Evolutionary conservation across 2,329 filamentous ascomycete species (phyloP).

Genomic region (Sclerotinia spermophila): DNA sequence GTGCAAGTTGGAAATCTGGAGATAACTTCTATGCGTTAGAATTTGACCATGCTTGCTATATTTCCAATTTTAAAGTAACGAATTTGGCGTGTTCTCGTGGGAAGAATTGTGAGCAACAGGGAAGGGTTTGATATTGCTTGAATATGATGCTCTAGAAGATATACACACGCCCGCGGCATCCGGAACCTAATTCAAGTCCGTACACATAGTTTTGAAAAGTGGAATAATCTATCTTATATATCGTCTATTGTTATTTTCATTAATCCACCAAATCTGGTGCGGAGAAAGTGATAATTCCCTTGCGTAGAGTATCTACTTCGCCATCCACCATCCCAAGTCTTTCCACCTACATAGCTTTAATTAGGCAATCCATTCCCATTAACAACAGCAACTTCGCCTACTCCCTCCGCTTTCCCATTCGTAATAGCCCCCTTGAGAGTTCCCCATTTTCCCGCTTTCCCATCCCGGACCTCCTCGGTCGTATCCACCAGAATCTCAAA

Average conservation of each 20-base stretch:
- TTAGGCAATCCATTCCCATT: conserved; percentile 22
- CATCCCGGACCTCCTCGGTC: conserved; percentile 34
- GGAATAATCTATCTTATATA: background rate
- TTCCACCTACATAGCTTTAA: background rate
- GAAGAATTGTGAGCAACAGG: too few relatives aligned
- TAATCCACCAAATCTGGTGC: background rate
- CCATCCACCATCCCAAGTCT: background rate
- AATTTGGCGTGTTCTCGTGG: too few relatives aligned
- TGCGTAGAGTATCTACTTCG: background rate
- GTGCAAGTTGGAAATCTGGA: background rate
- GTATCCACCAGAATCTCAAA: conserved; percentile 66
- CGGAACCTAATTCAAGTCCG: too few relatives aligned
- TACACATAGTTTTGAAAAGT: background rate
- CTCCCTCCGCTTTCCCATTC: conserved; percentile 23
- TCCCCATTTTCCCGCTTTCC: conserved; percentile 5
- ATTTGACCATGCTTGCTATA: background rate
- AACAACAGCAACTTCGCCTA: conserved; percentile 22
- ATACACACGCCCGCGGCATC: background rate
- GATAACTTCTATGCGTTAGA: background rate
- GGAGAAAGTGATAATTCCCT: background rate
- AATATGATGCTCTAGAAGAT: background rate
- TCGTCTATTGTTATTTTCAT: background rate
- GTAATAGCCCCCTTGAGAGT: conserved; percentile 7
- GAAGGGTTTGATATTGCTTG: too few relatives aligned
- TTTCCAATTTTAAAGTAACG: background rate